Conservation (phyloP, 2,329 filamentous ascomycete genomes). For the Pseudocercospora pini-densiflorae region DNA sequence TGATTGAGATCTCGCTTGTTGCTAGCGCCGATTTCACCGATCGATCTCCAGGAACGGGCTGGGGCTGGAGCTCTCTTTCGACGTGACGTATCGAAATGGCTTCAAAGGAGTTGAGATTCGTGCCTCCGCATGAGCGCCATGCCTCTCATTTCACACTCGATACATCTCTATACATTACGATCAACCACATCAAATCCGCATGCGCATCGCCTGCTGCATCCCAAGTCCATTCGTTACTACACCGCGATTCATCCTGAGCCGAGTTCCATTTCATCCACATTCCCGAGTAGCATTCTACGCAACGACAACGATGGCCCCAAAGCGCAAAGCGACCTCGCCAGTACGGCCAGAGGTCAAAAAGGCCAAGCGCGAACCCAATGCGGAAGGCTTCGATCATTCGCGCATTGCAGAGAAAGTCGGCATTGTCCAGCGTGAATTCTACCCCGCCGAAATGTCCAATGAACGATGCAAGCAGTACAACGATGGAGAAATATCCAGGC, state of each 20-base stretch:
- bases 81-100: neutral
- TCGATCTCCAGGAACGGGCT: neutral
- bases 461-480: constrained; percentile 76
- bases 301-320: constrained; percentile 30
- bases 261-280: neutral
- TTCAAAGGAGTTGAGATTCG: neutral
- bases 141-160: neutral
- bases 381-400: constrained; percentile 39
- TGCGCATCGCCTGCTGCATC: neutral
- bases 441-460: constrained; percentile 85
- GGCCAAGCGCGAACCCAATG: constrained; percentile 14
- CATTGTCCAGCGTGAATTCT: constrained; percentile 65
- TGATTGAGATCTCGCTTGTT: neutral
- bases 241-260: neutral
- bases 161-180: neutral
- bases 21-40: neutral
- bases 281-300: neutral
- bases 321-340: constrained; percentile 39
- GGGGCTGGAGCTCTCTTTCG: neutral
- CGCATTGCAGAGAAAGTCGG: constrained; percentile 42
- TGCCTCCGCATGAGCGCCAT: neutral
- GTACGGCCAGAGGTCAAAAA: constrained; percentile 35
- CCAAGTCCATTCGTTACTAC: neutral
- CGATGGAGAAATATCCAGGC: constrained; percentile 69
- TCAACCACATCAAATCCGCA: neutral